phyloP scores from a whole-genome alignment of 495 filamentous ascomycete genomes.

The Copromyces sp. region DNA sequence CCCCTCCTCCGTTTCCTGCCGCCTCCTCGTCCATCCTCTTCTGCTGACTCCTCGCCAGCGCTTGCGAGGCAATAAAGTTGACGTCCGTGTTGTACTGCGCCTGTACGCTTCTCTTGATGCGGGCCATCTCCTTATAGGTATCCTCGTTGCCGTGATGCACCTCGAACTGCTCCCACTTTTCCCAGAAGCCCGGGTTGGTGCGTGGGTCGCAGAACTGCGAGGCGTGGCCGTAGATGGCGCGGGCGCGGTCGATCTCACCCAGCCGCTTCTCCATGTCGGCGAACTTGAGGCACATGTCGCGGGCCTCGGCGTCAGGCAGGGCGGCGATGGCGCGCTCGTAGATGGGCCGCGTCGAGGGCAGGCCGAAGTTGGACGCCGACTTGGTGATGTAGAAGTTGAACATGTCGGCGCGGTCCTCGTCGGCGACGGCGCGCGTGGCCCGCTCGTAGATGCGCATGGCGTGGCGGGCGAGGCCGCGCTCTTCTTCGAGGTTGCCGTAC shows the following conservation, averaged over 20 bases:
- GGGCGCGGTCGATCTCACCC: slow-evolving; percentile 90
- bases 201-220: slow-evolving; percentile 96
- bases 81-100: slow-evolving; percentile 98
- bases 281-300: slow-evolving; percentile 98
- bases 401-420: slow-evolving; percentile 93
- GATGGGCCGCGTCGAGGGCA: slow-evolving; percentile 90
- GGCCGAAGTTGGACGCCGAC: slow-evolving; percentile 93
- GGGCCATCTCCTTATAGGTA: slow-evolving; percentile 98
- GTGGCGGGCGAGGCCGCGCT: slow-evolving; percentile 88
- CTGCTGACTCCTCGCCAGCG: slow-evolving; percentile 70
- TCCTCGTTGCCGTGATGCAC: slow-evolving; percentile 97
- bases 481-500: slow-evolving; percentile 97
- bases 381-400: slow-evolving; percentile 99
- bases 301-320: slow-evolving; percentile 85
- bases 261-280: slow-evolving; percentile 97
- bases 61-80: slow-evolving; percentile 96
- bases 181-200: slow-evolving; percentile 83
- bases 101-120: slow-evolving; percentile 94
- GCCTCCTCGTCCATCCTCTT: slow-evolving; percentile 33
- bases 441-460: slow-evolving; percentile 99
- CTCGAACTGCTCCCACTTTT: slow-evolving; percentile 95
- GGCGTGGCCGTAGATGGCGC: slow-evolving; percentile 92
- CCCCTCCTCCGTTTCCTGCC: slow-evolving; percentile 14
- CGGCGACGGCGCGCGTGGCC: slow-evolving; percentile 87
- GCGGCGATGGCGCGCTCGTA: slow-evolving; percentile 92